Evolutionary conservation across 2,329 filamentous ascomycete species (phyloP).

Genomic region (Xylaria sp.): DNA sequence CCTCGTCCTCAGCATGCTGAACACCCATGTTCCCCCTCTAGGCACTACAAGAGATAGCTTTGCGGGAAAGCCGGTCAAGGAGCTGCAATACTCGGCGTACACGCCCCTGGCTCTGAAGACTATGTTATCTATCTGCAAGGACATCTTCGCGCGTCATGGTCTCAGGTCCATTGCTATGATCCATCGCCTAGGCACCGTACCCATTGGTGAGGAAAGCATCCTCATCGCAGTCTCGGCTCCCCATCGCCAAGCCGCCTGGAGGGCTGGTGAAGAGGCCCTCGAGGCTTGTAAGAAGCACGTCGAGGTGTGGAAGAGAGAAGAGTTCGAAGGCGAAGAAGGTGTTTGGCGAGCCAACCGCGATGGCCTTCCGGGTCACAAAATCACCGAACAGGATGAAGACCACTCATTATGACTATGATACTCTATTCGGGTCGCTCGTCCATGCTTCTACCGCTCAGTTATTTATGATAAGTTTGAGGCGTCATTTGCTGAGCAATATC

Average conservation of each 20-base stretch:
- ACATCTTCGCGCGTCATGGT: conserved; percentile 68
- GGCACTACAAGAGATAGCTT: conserved; percentile 84
- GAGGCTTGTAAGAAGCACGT: conserved; percentile 86
- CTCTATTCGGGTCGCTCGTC: background rate
- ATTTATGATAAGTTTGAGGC: no score
- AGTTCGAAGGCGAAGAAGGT: conserved; percentile 81
- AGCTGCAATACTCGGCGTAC: conserved; percentile 82
- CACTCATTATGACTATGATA: background rate
- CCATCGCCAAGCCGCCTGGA: conserved; percentile 87
- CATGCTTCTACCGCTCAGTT: background rate
- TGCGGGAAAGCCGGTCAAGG: conserved; percentile 74
- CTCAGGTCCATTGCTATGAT: conserved; percentile 81
- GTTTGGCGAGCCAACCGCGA: conserved; percentile 92
- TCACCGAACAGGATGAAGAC: conserved; percentile 42
- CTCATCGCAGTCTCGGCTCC: conserved; percentile 85
- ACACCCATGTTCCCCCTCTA: conserved; percentile 48
- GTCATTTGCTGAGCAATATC: no score
- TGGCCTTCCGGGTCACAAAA: conserved; percentile 67
- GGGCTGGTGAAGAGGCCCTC: conserved; percentile 86
- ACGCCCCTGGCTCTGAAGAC: conserved; percentile 74
- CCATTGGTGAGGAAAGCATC: conserved; percentile 93
- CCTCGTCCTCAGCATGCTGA: conserved; percentile 23
- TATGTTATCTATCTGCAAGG: conserved; percentile 71
- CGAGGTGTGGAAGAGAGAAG: conserved; percentile 97
- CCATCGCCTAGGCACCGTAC: conserved; percentile 86